Evolutionary conservation across 2,329 filamentous ascomycete genomes (phyloP).

Genomic region (Colletotrichum trifolii): DNA sequence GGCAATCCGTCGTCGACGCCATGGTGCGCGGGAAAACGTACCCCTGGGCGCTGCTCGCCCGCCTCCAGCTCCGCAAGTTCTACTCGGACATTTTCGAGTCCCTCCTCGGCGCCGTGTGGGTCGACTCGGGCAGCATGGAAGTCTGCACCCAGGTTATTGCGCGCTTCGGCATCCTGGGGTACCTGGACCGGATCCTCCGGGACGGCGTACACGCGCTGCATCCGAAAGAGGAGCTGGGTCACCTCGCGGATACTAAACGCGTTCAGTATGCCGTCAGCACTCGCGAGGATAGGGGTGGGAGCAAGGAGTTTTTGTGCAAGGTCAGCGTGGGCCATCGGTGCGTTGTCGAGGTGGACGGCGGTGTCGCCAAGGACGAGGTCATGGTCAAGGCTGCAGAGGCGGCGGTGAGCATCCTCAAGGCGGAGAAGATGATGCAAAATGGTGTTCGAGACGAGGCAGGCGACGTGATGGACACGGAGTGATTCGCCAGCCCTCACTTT

Average conservation of each 20-base stretch:
- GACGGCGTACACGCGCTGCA: conserved; percentile 68
- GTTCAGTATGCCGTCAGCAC: conserved; percentile 64
- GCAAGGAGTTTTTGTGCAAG: conserved; percentile 54
- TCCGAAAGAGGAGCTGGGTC: conserved; percentile 76
- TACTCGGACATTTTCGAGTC: conserved; percentile 87
- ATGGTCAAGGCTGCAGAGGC: conserved; percentile 65
- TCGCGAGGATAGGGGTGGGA: conserved; percentile 36
- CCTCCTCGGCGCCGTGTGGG: conserved; percentile 82
- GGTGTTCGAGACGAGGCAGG: background rate
- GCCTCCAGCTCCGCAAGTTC: conserved; percentile 77
- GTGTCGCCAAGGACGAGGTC: conserved; percentile 62
- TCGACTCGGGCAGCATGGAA: conserved; percentile 76
- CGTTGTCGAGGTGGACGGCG: conserved; percentile 58
- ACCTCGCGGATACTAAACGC: conserved; percentile 61
- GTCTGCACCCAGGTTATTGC: conserved; percentile 71
- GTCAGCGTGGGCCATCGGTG: conserved; percentile 60
- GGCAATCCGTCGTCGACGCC: conserved; percentile 59
- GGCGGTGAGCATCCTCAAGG: conserved; percentile 54
- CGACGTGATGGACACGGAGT: background rate
- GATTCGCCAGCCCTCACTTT: background rate
- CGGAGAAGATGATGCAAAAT: conserved; percentile 13
- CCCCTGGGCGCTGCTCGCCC: conserved; percentile 80
- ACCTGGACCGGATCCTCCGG: conserved; percentile 70
- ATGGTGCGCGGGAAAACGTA: conserved; percentile 66
- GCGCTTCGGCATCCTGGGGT: conserved; percentile 72